Evolutionary conservation across 805 yeast species (phyloP), one percentile per base, ranked within the genome.

Genomic region (Blastobotrys mokoenaii): DNA sequence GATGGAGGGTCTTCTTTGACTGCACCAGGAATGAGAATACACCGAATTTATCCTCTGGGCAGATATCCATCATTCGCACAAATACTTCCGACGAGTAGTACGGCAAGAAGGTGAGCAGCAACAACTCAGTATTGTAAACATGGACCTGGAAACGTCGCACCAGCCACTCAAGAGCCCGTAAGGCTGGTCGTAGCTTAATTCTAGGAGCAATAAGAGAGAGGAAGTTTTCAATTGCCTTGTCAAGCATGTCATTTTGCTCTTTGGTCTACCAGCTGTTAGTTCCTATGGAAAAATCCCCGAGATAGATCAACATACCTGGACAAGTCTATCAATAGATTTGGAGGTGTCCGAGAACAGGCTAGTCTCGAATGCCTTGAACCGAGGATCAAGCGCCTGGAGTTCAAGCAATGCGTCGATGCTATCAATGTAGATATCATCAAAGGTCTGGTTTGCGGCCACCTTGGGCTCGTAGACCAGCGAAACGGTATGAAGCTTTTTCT

Each of bases 391-490:
- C 15, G 74, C 68, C 38, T 74, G 76, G 43, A 93, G 69, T 54
- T 84, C 89, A 27, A 76, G 79, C 38, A 89, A 70, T 0, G 95
- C 95, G 46, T 84, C 93, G 5, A 75, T 56, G 2, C 93, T 82
- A 46, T 76, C 76, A 43, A 80, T 75, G 58, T 73, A 84, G 47
- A 93, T 79, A 38, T 82, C 72, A 54, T 88, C 96, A 58, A 77
- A 89, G 62, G 93, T 98, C 68, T 93, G 97, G 31, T 89, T 76
- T n/a, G 94, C 85, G 14, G 98, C 98, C 49, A 79, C 80, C 56
- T 82, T 79, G 8, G 96, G 73, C 37, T 86, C 94, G 62, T 82
- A 89, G 22, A 93, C 74, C 52, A 93, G 76, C 40, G 98, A 93
- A 34, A 86, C 81, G 33, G 95, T 79, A 60, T 93, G 98, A 47